phyloP scores from a whole-genome alignment of 352 stramenopile species.

The Phytophthora brassicae region DNA sequence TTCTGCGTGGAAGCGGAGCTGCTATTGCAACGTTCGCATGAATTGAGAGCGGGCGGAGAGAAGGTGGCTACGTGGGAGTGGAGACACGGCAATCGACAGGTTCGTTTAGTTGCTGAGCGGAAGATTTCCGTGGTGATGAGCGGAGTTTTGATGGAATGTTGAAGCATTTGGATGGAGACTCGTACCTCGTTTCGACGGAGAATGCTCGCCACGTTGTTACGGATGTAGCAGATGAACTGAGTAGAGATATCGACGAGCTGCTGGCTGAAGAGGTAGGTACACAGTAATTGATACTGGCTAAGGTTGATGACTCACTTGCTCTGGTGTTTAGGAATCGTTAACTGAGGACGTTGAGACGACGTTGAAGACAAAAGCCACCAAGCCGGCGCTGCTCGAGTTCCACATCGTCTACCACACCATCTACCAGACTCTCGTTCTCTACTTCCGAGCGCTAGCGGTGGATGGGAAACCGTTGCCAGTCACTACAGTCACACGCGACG shows the following conservation, averaged over 20 bases:
- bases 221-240: background rate
- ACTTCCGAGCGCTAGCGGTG: slow-evolving; percentile 48
- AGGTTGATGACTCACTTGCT: background rate
- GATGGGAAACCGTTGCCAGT: slow-evolving; percentile 41
- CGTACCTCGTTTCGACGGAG: slow-evolving; percentile 62
- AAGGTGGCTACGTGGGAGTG: too few species aligned
- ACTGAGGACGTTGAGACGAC: background rate
- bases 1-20: slow-evolving; percentile 53
- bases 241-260: slow-evolving; percentile 21
- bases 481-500: slow-evolving; percentile 17
- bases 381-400: slow-evolving; percentile 64
- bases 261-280: slow-evolving; percentile 19
- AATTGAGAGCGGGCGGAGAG: slow-evolving; percentile 7
- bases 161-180: slow-evolving; percentile 63
- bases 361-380: background rate
- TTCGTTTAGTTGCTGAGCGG: too few species aligned
- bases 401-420: slow-evolving; percentile 82
- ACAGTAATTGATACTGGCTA: background rate
- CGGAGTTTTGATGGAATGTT: too few species aligned
- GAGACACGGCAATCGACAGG: slow-evolving; percentile 45
- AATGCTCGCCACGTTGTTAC: slow-evolving; percentile 30
- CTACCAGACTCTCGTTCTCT: slow-evolving; percentile 77
- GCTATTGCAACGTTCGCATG: slow-evolving; percentile 45
- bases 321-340: slow-evolving; percentile 2
- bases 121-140: too few species aligned